Conservation (phyloP, 1,284 basidiomycete genomes). For the Xerocomus tenax region DNA sequence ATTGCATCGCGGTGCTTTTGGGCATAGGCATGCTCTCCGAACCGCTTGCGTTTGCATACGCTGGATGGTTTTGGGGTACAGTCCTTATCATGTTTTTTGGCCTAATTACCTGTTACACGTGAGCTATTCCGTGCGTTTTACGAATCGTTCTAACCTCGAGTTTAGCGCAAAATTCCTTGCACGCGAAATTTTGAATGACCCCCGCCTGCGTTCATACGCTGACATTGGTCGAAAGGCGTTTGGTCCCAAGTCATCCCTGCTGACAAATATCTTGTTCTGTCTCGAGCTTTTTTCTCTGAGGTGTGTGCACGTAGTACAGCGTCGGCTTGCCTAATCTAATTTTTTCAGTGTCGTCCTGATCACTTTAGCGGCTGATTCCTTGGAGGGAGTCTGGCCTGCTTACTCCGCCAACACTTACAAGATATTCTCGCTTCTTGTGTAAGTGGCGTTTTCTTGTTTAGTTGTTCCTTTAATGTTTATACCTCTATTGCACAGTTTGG, state of each 20-base stretch:
- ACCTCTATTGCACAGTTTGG: slow-evolving; percentile 41
- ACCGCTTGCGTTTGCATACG: slow-evolving; percentile 79
- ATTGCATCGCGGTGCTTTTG: slow-evolving; percentile 77
- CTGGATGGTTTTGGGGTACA: slow-evolving; percentile 78
- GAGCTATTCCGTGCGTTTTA: slow-evolving; percentile 27
- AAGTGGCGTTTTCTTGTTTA: slow-evolving; percentile 21
- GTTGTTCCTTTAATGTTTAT: slow-evolving; percentile 1
- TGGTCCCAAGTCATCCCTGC: slow-evolving; percentile 57
- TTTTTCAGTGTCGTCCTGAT: slow-evolving; percentile 66
- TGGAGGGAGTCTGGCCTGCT: slow-evolving; percentile 62
- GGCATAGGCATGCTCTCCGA: slow-evolving; percentile 88
- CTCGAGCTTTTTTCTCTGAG: slow-evolving; percentile 76
- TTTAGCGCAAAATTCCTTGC: slow-evolving; percentile 78
- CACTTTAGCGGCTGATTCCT: slow-evolving; percentile 79
- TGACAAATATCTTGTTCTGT: slow-evolving; percentile 74
- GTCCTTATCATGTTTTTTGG: slow-evolving; percentile 72
- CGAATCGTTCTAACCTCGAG: slow-evolving; percentile 4
- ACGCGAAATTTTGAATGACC: slow-evolving; percentile 62
- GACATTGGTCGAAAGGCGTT: slow-evolving; percentile 87
- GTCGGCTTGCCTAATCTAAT: neutral
- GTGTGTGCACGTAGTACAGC: slow-evolving; percentile 33
- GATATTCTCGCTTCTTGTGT: slow-evolving; percentile 66
- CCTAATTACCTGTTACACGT: slow-evolving; percentile 82
- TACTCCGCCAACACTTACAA: slow-evolving; percentile 71
- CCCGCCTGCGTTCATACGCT: slow-evolving; percentile 70